A percentile compares a stretch with the other conserved stretches of the same genome.
Evolutionary conservation across 805 yeast genomes (phyloP).

Genomic region (Suhomyces canberraensis): DNA sequence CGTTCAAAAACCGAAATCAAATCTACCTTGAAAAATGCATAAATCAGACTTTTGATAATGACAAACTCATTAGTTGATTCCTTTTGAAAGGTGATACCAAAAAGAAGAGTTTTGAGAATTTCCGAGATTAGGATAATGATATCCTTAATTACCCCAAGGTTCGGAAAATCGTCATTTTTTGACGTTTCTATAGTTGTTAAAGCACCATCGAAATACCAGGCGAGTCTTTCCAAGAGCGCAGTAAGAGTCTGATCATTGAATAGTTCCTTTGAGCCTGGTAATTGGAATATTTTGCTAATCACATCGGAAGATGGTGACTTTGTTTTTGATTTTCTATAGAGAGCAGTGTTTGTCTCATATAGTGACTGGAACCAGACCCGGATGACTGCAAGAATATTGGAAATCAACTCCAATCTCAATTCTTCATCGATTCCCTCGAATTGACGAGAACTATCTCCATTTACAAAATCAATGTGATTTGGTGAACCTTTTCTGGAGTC

Average conservation of each 20-base stretch:
- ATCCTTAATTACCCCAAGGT: conserved; percentile 23
- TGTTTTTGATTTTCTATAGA: conserved; percentile 4
- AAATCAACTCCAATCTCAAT: conserved; percentile 18
- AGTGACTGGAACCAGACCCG: conserved; percentile 21
- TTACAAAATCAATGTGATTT: no score
- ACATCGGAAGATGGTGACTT: conserved; percentile 10
- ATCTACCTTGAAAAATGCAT: conserved; percentile 21
- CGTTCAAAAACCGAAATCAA: conserved; percentile 17
- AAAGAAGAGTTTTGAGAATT: conserved; percentile 19
- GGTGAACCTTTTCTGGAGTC: neutral
- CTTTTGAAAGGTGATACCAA: conserved; percentile 13
- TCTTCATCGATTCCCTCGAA: conserved; percentile 20
- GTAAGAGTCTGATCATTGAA: conserved; percentile 14
- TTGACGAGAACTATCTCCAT: neutral
- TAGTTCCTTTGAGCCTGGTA: conserved; percentile 13
- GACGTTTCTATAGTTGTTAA: conserved; percentile 14
- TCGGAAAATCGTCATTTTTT: conserved; percentile 6
- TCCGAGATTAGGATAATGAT: conserved; percentile 23
- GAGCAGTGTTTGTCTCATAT: conserved; percentile 5
- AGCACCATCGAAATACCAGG: conserved; percentile 15
- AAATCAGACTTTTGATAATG: conserved; percentile 21
- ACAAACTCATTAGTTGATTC: conserved; percentile 14
- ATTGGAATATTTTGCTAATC: conserved; percentile 16
- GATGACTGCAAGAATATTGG: conserved; percentile 21
- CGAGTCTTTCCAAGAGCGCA: conserved; percentile 15